Evolutionary conservation across 208 protist species (phyloP), one percentile per base, ranked within the genome.

Genomic region (Plasmodiophora brassicae): DNA sequence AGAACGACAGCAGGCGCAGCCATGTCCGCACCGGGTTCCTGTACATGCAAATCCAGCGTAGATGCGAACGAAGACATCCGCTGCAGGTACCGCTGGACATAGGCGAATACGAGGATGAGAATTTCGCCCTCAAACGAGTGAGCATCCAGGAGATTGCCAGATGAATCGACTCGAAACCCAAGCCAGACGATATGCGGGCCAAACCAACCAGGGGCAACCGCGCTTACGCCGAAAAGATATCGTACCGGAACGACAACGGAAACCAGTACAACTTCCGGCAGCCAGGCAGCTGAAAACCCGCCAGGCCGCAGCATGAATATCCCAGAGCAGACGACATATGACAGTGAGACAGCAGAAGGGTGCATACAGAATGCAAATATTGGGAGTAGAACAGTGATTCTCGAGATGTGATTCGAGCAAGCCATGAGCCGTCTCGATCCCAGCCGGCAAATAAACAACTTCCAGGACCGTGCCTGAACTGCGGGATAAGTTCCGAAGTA

Each of bases 361-460:
- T 78, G 65, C 5, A 78, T 36, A 32, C 65, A 78, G n/a, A 78
- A 78, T 36, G 65, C 65, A 38, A 78, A n/a, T 44, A 78, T 5
- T 32, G 65, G 65, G 41, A 78, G 65, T 8, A 78, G n/a, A 78
- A 38, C 65, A 78, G 41, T 38, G 41, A 78, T 78, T 78, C 41
- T 78, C n/a, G 65, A 78, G 20, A 78, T 32, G 5, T 36, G 5
- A 5, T 32, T 78, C 20, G 65, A 5, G 65, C 65, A 78, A 32
- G 41, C 20, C 10, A 38, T 5, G 5, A 78, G 65, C 14, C 65
- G 5, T 32, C n/a, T 5, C 65, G 65, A 78, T 36, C 65, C 65
- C 20, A 38, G 5, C 10, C 65, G 65, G 20, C 10, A 44, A 8
- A 78, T 5, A 38, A 78, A 5, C 10, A 14, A 36, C 32, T n/a